phyloP scores from a whole-genome alignment of 805 yeast genomes.

The Ogataea chonburiensis region DNA sequence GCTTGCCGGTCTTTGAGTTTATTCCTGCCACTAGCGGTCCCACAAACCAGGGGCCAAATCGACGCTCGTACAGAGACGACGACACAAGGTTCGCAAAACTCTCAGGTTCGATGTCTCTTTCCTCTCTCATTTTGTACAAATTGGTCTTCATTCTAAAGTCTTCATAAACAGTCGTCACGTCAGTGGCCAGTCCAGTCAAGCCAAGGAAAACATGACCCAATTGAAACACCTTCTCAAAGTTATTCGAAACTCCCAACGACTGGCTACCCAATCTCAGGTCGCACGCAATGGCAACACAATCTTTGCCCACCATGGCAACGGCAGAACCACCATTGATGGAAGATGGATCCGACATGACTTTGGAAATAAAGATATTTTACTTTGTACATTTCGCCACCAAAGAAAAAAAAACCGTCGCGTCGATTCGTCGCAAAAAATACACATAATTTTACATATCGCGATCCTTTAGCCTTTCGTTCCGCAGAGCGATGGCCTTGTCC shows the following conservation, averaged over 20 bases:
- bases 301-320: conserved; percentile 98
- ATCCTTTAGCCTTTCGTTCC: conserved; percentile 34
- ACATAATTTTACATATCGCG: conserved; percentile 1
- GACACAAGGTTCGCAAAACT: conserved; percentile 92
- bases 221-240: conserved; percentile 88
- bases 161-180: conserved; percentile 82
- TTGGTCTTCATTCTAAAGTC: conserved; percentile 82
- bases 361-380: conserved; percentile 29
- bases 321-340: conserved; percentile 91
- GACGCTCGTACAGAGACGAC: conserved; percentile 80
- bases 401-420: conserved; percentile 11
- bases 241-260: conserved; percentile 86
- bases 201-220: conserved; percentile 87
- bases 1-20: conserved; percentile 75
- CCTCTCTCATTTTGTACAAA: conserved; percentile 86
- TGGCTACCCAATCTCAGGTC: conserved; percentile 94
- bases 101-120: conserved; percentile 87
- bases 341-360: conserved; percentile 70
- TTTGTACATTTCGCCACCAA: conserved; percentile 22
- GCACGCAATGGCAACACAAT: conserved; percentile 96
- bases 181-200: conserved; percentile 93
- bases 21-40: conserved; percentile 97
- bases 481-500: conserved; percentile 46
- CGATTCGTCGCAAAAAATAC: conserved; percentile 2
- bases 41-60: conserved; percentile 95